Evolutionary conservation across 1,139 yeast species (phyloP).

Genomic region (Yamadazyma sp.): DNA sequence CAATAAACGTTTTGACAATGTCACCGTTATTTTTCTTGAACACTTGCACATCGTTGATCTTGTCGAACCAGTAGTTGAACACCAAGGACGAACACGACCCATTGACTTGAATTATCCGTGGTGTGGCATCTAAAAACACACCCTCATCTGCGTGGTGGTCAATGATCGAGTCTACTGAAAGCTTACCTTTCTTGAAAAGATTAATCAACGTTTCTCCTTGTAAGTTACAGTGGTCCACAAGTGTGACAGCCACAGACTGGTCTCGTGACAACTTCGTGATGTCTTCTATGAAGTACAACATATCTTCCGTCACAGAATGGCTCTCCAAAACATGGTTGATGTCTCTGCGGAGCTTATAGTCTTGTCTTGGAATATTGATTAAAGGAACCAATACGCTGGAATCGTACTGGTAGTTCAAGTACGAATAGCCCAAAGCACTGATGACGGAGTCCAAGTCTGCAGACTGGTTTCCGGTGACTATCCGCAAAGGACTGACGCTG

Average conservation of each 20-base stretch:
- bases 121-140: constrained; percentile 44
- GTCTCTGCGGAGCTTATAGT: constrained; percentile 70
- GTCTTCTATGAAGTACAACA: constrained; percentile 70
- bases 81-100: constrained; percentile 85
- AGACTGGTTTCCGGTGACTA: constrained; percentile 85
- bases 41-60: constrained; percentile 17
- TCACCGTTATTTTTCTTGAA: constrained; percentile 25
- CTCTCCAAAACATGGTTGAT: constrained; percentile 52
- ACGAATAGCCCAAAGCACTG: constrained; percentile 71
- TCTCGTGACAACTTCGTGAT: constrained; percentile 19
- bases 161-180: constrained; percentile 58
- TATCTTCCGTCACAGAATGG: constrained; percentile 48
- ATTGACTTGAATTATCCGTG: constrained; percentile 57
- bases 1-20: constrained; percentile 52
- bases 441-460: constrained; percentile 86
- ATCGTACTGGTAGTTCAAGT: constrained; percentile 36
- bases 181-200: constrained; percentile 21
- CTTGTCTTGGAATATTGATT: constrained; percentile 67
- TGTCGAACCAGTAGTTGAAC: constrained; percentile 55
- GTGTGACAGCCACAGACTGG: constrained; percentile 39
- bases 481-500: constrained; percentile 22
- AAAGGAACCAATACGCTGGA: constrained; percentile 53
- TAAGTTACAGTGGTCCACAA: constrained; percentile 83
- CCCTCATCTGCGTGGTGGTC: constrained; percentile 88
- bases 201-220: constrained; percentile 47